Base-by-base conservation (phyloP, 2,329 filamentous ascomycete species). In the Davidsoniella eucalypti region DNA sequence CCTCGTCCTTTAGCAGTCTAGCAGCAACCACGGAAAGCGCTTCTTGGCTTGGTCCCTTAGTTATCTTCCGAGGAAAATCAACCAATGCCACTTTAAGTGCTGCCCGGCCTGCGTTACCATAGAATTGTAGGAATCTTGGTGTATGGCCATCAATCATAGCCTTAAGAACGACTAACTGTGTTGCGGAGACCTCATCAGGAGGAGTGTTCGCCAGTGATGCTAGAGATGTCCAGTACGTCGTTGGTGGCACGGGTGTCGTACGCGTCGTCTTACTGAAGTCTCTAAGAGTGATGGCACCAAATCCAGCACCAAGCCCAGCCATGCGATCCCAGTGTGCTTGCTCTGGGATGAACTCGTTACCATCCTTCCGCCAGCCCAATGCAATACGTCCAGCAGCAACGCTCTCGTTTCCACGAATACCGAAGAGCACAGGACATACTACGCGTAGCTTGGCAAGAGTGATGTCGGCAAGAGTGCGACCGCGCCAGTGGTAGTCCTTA, bases 391-490 rank as follows among this genome's bases (percentile, higher is more conserved):
- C 87, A 9, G 70, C 69, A 43, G 78, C 73, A 0, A 80, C 93
- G 54, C 72, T 79, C 61, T 94, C 86, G 54, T 70, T 78, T 21
- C 86, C 88, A 41, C 77, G 73, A 56, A 88, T 77, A 16, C 90
- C 90, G 61, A 93, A 96, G 0, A 98, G 69, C 1, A 87, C 80
- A 0, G 92, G 90, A 58, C 87, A 94, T 3, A 77, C 71, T 14
- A 84, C 71, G 53, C 87, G 79, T 59, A 85, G 84, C 63, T 96
- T 95, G 50, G 88, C 70, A 58, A 94, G 81, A 26, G 96, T 70
- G 53, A 96, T 84, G 60, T 93, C 85, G 48, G 87, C 80, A 52
- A 94, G 69, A 1, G 80, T 73, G 44, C 73, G 65, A 7, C 78
- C 81, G 47, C 80, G 73, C 71, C 79, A 84, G 49, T 74, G 69